phyloP scores from a whole-genome alignment of 306 rosid genomes.

The Rubus parviflorus region DNA sequence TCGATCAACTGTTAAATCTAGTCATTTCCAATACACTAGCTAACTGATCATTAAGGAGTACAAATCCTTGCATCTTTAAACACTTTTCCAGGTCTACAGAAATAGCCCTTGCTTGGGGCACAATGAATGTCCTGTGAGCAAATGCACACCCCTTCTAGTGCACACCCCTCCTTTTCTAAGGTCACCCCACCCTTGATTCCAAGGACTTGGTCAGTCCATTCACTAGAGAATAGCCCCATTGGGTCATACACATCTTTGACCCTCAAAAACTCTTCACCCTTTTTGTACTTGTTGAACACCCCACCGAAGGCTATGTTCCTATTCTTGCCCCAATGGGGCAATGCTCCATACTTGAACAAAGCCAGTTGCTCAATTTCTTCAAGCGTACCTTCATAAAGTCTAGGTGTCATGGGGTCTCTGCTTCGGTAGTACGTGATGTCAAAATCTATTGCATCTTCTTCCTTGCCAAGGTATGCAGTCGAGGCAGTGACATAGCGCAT shows the following conservation, averaged over 20 bases:
- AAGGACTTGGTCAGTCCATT: constrained; percentile 69
- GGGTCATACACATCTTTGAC: constrained; percentile 54
- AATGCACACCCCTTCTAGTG: constrained; percentile 75
- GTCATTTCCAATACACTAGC: too few relatives aligned
- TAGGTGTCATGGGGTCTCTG: constrained; percentile 57
- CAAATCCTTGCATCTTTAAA: constrained; percentile 73
- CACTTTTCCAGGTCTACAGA: constrained; percentile 55
- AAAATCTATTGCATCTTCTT: constrained; percentile 58
- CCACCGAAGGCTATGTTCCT: constrained; percentile 63
- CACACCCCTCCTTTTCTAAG: constrained; percentile 60
- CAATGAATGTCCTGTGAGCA: constrained; percentile 66
- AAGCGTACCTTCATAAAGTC: constrained; percentile 61
- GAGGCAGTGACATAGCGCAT: constrained; percentile 71
- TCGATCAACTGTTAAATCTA: too few relatives aligned
- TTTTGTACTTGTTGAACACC: constrained; percentile 45
- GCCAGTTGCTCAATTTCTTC: constrained; percentile 86
- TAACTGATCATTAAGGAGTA: background rate
- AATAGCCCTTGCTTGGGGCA: constrained; percentile 62
- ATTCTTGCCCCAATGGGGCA: constrained; percentile 86
- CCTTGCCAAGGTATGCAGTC: constrained; percentile 61
- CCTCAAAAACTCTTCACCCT: constrained; percentile 38
- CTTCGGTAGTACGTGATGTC: constrained; percentile 65
- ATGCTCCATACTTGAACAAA: constrained; percentile 63
- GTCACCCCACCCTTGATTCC: constrained; percentile 46
- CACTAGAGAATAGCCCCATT: constrained; percentile 60